These are phyloP conservation scores for Mallotus japonicus DNA, from an alignment of 441 rosid genomes.

Conservation along the genomic window DNA sequence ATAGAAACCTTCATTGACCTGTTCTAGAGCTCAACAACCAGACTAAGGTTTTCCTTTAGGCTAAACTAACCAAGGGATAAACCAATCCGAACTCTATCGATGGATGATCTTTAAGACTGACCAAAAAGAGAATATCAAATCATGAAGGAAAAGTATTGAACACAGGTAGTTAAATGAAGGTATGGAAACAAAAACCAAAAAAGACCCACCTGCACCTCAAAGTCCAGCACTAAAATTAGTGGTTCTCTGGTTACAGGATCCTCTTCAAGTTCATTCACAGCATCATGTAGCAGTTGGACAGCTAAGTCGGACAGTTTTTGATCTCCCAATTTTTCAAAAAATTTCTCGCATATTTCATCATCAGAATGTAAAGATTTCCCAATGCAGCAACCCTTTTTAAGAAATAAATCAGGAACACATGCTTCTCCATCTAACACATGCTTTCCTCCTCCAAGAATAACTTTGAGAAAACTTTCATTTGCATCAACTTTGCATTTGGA, in stretches of 20 bases:
- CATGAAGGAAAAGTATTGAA: not conserved
- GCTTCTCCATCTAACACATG: slow-evolving; percentile 40
- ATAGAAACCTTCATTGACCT: too few relatives aligned
- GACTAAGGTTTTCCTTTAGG: not conserved
- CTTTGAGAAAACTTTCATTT: slow-evolving; percentile 58
- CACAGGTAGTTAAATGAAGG: not conserved
- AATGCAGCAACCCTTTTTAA: slow-evolving; percentile 61
- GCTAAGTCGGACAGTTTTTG: slow-evolving; percentile 43
- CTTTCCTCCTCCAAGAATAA: slow-evolving; percentile 57
- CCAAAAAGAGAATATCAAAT: not conserved
- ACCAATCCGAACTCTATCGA: not conserved
- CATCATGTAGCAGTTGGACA: slow-evolving; percentile 57
- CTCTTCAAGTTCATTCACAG: slow-evolving; percentile 55
- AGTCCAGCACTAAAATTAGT: slow-evolving; percentile 67
- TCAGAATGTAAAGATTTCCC: slow-evolving; percentile 40
- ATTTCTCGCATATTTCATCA: slow-evolving; percentile 37
- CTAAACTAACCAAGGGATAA: not conserved
- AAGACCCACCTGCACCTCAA: slow-evolving; percentile 77
- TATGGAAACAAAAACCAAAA: not conserved
- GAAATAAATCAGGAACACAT: slow-evolving; percentile 42
- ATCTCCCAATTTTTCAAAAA: slow-evolving; percentile 28
- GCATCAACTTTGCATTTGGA: slow-evolving; percentile 68
- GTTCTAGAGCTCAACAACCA: not conserved
- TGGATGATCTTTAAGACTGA: not conserved
- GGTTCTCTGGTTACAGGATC: slow-evolving; percentile 56